Evolutionary conservation across 164 flowering plant species (phyloP).

Genomic region (Stephania cephalantha): DNA sequence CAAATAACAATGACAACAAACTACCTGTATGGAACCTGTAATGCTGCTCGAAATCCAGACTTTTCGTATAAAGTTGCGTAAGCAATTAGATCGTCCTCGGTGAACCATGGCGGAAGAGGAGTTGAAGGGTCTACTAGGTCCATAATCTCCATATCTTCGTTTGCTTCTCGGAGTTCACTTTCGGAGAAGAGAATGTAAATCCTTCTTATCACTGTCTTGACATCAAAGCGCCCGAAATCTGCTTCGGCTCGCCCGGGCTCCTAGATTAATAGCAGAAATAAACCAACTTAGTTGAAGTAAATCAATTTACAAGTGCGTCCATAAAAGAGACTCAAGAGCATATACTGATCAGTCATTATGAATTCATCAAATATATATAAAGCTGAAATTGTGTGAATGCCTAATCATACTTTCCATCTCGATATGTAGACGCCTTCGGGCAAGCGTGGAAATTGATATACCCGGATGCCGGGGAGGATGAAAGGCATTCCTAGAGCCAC

Average conservation of each 20-base stretch:
- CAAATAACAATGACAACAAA: not conserved
- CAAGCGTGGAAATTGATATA: not conserved
- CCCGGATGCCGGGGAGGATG: not conserved
- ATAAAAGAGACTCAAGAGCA: too few relatives aligned
- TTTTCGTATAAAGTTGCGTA: conserved; percentile 43
- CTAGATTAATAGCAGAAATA: conserved; percentile 10
- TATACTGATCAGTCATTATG: too few relatives aligned
- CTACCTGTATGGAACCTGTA: conserved; percentile 61
- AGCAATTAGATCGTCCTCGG: conserved; percentile 41
- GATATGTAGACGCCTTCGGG: conserved; percentile 20
- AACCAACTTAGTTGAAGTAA: not conserved
- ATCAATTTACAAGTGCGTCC: not conserved
- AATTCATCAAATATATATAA: too few relatives aligned
- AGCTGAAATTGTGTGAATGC: too few relatives aligned
- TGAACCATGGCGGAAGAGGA: conserved; percentile 52
- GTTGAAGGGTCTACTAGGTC: conserved; percentile 49
- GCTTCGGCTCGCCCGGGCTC: conserved; percentile 46
- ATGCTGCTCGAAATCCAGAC: conserved; percentile 43
- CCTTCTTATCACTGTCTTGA: conserved; percentile 43
- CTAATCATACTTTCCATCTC: conserved; percentile 16
- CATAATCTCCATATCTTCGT: conserved; percentile 43
- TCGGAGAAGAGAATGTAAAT: conserved; percentile 51
- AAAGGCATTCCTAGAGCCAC: conserved; percentile 10
- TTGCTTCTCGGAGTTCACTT: conserved; percentile 42
- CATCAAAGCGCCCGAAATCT: conserved; percentile 43